These are phyloP conservation scores for Candida morakotiae DNA, from an alignment of 805 yeast genomes.

Conservation along the genomic window DNA sequence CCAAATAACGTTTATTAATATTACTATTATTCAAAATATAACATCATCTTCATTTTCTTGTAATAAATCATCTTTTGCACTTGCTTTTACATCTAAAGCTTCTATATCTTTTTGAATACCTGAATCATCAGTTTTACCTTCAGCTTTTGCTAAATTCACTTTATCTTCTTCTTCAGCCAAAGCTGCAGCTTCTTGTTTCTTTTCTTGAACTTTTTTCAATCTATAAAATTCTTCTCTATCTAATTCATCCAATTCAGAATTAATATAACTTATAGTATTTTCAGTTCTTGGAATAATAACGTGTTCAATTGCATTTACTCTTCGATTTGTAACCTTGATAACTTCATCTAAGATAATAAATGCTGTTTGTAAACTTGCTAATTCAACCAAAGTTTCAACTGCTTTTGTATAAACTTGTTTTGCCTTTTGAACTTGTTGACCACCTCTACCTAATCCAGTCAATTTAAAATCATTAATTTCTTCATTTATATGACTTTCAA, in stretches of 20 bases:
- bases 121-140: constrained; percentile 14
- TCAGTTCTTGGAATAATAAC: constrained; percentile 97
- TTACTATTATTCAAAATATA: constrained; percentile 24
- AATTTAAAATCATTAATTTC: constrained; percentile 88
- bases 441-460: constrained; percentile 98
- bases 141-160: constrained; percentile 6
- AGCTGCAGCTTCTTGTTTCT: constrained; percentile 79
- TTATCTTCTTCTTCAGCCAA: constrained; percentile 53
- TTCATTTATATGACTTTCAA: constrained; percentile 79
- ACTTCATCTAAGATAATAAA: constrained; percentile 96
- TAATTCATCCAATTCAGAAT: constrained; percentile 93
- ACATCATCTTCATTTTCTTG: constrained; percentile 45
- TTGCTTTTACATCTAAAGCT: constrained; percentile 17
- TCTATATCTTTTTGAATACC: constrained; percentile 26
- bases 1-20: background rate
- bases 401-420: constrained; percentile 90
- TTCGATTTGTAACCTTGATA: constrained; percentile 94
- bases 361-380: constrained; percentile 95
- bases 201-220: constrained; percentile 92
- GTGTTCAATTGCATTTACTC: constrained; percentile 98
- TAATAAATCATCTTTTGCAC: constrained; percentile 23
- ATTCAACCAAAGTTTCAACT: constrained; percentile 93
- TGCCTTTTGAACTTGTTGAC: constrained; percentile 95
- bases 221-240: constrained; percentile 98
- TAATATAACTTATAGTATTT: constrained; percentile 86